Percentiles rank a stretch among this genome's conserved stretches.
Evolutionary conservation across 2,329 filamentous ascomycete species (phyloP).

Genomic region (Calonectria hawksworthii): DNA sequence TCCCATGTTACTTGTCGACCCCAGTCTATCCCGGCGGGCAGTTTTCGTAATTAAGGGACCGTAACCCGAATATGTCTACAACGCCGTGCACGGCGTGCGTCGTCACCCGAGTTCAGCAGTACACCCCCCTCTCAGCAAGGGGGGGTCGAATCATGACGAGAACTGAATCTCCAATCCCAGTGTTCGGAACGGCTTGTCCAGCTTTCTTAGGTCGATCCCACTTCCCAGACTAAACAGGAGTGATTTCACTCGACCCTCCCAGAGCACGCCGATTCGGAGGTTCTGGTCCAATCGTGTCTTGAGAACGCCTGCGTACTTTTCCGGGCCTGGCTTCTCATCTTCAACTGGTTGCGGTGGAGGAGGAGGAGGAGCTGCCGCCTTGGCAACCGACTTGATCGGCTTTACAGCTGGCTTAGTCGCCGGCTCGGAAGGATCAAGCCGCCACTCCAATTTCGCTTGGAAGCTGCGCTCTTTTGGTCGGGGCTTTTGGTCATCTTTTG

Average conservation of each 20-base stretch:
- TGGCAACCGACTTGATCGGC: constrained; percentile 35
- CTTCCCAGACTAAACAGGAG: constrained; percentile 92
- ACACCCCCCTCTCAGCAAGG: background rate
- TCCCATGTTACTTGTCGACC: constrained; percentile 1
- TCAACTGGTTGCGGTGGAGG: constrained; percentile 32
- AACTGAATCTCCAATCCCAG: constrained; percentile 87
- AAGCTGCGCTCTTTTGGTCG: constrained; percentile 60
- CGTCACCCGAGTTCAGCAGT: constrained; percentile 22
- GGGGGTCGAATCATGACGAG: constrained; percentile 71
- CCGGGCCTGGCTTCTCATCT: constrained; percentile 57
- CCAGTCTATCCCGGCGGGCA: background rate
- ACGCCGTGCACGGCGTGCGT: background rate
- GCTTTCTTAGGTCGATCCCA: constrained; percentile 82
- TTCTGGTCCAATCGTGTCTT: constrained; percentile 93
- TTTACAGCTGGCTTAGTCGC: constrained; percentile 44
- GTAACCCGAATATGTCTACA: constrained; percentile 21
- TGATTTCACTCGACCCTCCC: constrained; percentile 95
- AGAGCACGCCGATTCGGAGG: constrained; percentile 86
- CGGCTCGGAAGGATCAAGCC: constrained; percentile 56
- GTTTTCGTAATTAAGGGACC: background rate
- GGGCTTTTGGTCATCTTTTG: constrained; percentile 14
- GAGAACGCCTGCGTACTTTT: constrained; percentile 86
- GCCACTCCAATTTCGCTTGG: constrained; percentile 67
- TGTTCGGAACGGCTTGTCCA: constrained; percentile 82
- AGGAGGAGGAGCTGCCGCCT: constrained; percentile 34